Conservation (phyloP, 2,329 filamentous ascomycete genomes). For the Pezicula radicicola region DNA sequence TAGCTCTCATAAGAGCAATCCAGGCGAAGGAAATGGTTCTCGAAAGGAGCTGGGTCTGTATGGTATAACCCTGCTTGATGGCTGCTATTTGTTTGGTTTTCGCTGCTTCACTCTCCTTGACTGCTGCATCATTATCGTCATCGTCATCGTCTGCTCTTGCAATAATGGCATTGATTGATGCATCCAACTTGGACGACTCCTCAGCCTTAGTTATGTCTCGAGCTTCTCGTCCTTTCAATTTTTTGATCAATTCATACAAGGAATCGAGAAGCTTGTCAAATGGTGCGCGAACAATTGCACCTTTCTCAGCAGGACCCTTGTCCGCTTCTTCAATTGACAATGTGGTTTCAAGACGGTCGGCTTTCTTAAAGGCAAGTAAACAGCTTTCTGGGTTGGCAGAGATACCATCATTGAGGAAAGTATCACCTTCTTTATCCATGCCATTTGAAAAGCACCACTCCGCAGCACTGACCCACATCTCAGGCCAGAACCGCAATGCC, state of each 20-base stretch:
- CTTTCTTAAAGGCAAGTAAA: slow-evolving; percentile 82
- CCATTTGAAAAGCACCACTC: slow-evolving; percentile 87
- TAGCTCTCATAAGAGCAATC: slow-evolving; percentile 91
- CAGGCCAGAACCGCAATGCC: slow-evolving; percentile 90
- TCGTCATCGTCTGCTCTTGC: slow-evolving; percentile 49
- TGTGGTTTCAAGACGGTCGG: slow-evolving; percentile 80
- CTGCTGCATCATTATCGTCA: slow-evolving; percentile 31
- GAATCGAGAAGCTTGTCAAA: slow-evolving; percentile 81
- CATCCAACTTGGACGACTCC: slow-evolving; percentile 37
- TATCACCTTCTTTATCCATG: slow-evolving; percentile 59
- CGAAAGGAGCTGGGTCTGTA: slow-evolving; percentile 73
- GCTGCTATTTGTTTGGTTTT: slow-evolving; percentile 60
- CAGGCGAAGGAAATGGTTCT: slow-evolving; percentile 88
- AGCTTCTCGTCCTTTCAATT: slow-evolving; percentile 62
- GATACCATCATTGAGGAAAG: slow-evolving; percentile 77
- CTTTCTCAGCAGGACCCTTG: slow-evolving; percentile 59
- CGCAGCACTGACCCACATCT: slow-evolving; percentile 92
- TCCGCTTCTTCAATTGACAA: slow-evolving; percentile 76
- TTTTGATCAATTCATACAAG: slow-evolving; percentile 82
- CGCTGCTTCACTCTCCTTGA: slow-evolving; percentile 34
- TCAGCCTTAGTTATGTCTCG: slow-evolving; percentile 55
- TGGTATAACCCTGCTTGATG: slow-evolving; percentile 64
- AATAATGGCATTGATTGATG: slow-evolving; percentile 33
- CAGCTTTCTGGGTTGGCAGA: slow-evolving; percentile 92
- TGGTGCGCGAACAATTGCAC: slow-evolving; percentile 67